A percentile compares a stretch with the other conserved stretches of the same genome.
These are phyloP conservation scores for Fomitopsis serialis DNA, from an alignment of 768 basidiomycete genomes.

Conservation along the genomic window DNA sequence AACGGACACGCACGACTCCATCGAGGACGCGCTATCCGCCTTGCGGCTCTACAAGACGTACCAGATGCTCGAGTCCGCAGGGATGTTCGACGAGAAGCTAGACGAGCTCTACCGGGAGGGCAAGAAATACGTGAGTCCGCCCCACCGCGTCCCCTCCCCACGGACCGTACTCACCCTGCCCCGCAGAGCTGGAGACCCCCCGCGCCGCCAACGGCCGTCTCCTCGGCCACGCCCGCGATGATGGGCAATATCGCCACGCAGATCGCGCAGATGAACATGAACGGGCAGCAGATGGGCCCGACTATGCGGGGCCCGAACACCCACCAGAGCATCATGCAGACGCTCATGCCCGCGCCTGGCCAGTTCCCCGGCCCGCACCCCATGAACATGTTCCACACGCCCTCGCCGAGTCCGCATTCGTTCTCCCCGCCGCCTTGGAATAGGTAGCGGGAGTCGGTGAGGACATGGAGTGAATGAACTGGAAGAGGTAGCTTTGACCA, in stretches of 20 bases:
- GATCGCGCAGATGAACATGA: neutral
- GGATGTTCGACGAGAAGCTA: constrained; percentile 79
- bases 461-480: neutral
- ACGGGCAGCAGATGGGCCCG: neutral
- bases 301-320: neutral
- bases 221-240: neutral
- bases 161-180: neutral
- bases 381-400: neutral
- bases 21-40: constrained; percentile 91
- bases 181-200: constrained; percentile 10
- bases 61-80: constrained; percentile 67
- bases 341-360: constrained; percentile 2
- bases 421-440: neutral
- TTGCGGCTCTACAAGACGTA: constrained; percentile 81
- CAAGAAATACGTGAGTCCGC: constrained; percentile 54
- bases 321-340: neutral
- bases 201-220: neutral
- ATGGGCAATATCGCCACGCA: constrained; percentile 5
- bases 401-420: neutral
- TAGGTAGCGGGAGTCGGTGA: neutral
- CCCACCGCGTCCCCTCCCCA: neutral
- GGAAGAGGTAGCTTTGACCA: neutral
- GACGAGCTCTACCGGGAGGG: constrained; percentile 82
- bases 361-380: neutral
- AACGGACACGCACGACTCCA: constrained; percentile 94